These are phyloP conservation scores for Glomus cerebriforme DNA, from an alignment of 192 early-diverging fungal species.

Conservation along the genomic window DNA sequence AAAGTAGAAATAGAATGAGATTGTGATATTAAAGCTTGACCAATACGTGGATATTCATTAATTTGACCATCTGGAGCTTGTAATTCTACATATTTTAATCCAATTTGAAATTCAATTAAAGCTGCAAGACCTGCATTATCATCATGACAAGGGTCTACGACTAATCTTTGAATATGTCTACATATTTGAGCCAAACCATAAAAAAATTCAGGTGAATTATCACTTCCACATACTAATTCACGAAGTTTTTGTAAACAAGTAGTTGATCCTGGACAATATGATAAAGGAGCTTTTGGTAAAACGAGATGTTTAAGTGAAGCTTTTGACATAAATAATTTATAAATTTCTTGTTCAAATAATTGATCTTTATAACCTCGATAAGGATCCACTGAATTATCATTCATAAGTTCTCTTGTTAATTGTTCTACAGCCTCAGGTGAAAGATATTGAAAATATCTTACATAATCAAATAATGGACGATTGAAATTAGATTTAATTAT, in stretches of 20 bases:
- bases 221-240: neutral
- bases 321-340: neutral
- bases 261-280: neutral
- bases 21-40: neutral
- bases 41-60: neutral
- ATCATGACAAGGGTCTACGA: neutral
- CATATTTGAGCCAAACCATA: slow-evolving; percentile 1
- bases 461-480: neutral
- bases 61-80: neutral
- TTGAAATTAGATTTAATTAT: neutral
- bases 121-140: neutral
- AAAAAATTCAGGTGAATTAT: neutral
- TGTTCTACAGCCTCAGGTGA: neutral
- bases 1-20: neutral
- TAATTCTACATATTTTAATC: neutral
- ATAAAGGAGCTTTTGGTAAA: neutral
- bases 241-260: slow-evolving; percentile 5
- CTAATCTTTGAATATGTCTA: neutral
- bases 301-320: neutral
- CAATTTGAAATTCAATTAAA: neutral
- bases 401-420: neutral
- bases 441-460: neutral
- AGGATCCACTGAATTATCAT: neutral
- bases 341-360: slow-evolving; percentile 13
- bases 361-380: neutral